Evolutionary conservation across 139 green algal genomes (phyloP).

Genomic region (Trebouxia sp.): DNA sequence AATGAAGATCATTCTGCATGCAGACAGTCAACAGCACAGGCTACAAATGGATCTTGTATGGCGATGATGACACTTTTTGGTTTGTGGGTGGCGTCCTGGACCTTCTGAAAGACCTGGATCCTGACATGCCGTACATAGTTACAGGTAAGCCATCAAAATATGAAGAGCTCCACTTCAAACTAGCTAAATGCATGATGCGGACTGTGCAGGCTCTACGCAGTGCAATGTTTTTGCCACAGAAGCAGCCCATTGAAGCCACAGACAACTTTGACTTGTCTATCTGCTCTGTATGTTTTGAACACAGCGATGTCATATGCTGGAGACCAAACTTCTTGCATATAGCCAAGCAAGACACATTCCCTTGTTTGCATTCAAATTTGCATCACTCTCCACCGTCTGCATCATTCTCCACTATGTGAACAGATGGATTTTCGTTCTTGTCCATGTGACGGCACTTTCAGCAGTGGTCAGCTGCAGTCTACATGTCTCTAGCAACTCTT

Average conservation of each 20-base stretch:
- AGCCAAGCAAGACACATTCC: neutral
- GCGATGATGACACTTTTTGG: constrained; percentile 44
- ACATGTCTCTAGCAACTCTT: too few species aligned
- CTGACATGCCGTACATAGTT: constrained; percentile 40
- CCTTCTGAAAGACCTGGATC: constrained; percentile 36
- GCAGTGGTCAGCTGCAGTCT: too few species aligned
- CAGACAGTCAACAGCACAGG: constrained; percentile 27
- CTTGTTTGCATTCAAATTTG: neutral
- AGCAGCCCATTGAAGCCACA: too few species aligned
- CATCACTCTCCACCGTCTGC: neutral
- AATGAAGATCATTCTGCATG: constrained; percentile 8
- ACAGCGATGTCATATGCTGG: neutral
- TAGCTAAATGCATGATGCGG: too few species aligned
- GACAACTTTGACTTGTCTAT: neutral
- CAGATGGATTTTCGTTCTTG: too few species aligned
- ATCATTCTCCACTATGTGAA: too few species aligned
- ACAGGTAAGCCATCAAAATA: constrained; percentile 16
- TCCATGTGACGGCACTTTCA: too few species aligned
- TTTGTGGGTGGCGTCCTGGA: constrained; percentile 29
- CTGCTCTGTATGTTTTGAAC: neutral
- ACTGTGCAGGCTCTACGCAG: too few species aligned
- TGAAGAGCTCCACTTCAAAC: too few species aligned
- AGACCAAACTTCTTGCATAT: neutral
- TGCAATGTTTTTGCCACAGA: too few species aligned
- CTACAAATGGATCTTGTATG: constrained; percentile 46